phyloP scores from a whole-genome alignment of 331 rosid species.

The Quercus tomentella region DNA sequence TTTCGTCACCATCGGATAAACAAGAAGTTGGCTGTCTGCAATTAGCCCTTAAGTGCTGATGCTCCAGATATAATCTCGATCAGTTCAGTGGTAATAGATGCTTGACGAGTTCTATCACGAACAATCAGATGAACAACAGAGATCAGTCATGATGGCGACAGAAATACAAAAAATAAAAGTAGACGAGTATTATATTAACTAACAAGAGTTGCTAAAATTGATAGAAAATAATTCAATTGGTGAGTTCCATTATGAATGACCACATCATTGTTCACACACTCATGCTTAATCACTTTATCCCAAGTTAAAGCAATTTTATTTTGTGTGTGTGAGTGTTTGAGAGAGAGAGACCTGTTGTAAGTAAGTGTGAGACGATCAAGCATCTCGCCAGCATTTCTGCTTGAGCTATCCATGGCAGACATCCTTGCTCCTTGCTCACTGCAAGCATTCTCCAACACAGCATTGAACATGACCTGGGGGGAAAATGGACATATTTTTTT shows the following conservation, averaged over 20 bases:
- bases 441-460: constrained; percentile 94
- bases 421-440: constrained; percentile 99
- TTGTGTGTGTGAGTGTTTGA: neutral
- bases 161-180: neutral
- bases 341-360: constrained; percentile 67
- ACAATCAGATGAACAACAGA: constrained; percentile 16
- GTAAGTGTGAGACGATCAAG: constrained; percentile 98
- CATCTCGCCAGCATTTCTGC: constrained; percentile 99
- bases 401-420: constrained; percentile 99
- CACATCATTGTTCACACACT: neutral
- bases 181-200: neutral
- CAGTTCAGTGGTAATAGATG: constrained; percentile 97
- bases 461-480: constrained; percentile 84
- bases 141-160: constrained; percentile 20
- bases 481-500: neutral
- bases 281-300: neutral
- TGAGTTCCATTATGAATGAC: neutral
- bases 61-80: constrained; percentile 99
- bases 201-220: neutral
- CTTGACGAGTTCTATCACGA: constrained; percentile 92
- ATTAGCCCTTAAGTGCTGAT: constrained; percentile 72
- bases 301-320: neutral
- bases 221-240: neutral
- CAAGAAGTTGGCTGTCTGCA: constrained; percentile 15
- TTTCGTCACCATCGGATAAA: constrained; percentile 39